Percentiles rank a stretch among this genome's conserved stretches.
phyloP scores from a whole-genome alignment of 345 rosid species.

The Diplotaxis tenuifolia region DNA sequence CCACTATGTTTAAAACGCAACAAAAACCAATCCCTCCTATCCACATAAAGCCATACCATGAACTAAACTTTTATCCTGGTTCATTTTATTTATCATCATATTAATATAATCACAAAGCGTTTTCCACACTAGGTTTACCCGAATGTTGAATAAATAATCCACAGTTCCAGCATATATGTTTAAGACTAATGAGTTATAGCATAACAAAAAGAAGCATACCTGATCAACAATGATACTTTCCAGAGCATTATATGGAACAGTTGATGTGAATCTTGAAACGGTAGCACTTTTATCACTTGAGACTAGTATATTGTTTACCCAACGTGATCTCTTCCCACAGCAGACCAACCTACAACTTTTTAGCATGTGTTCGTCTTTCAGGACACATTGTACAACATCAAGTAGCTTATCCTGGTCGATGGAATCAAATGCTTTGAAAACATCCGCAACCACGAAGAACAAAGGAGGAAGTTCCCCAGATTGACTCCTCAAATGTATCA shows the following conservation, averaged over 20 bases:
- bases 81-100: not conserved
- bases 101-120: not conserved
- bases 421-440: conserved; percentile 83
- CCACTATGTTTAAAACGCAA: not conserved
- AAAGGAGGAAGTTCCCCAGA: conserved; percentile 43
- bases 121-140: not conserved
- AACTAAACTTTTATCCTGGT: not conserved
- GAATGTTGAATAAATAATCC: not conserved
- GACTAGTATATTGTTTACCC: conserved; percentile 43
- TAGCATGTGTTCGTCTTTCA: conserved; percentile 51
- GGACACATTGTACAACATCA: conserved; percentile 48
- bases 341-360: conserved; percentile 49
- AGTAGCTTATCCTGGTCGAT: conserved; percentile 68
- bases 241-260: conserved; percentile 41
- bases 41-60: not conserved
- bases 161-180: not conserved
- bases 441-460: conserved; percentile 75
- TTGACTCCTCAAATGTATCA: conserved; percentile 51
- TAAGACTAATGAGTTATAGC: not conserved
- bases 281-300: conserved; percentile 31
- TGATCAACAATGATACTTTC: conserved; percentile 52
- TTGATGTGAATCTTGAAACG: conserved; percentile 41
- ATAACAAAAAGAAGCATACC: conserved; percentile 42
- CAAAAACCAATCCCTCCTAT: not conserved
- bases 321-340: conserved; percentile 45